Percentiles rank a stretch among this genome's conserved stretches.
Evolutionary conservation across 2,329 filamentous ascomycete genomes (phyloP).

Genomic region (Cytospora piceicola): DNA sequence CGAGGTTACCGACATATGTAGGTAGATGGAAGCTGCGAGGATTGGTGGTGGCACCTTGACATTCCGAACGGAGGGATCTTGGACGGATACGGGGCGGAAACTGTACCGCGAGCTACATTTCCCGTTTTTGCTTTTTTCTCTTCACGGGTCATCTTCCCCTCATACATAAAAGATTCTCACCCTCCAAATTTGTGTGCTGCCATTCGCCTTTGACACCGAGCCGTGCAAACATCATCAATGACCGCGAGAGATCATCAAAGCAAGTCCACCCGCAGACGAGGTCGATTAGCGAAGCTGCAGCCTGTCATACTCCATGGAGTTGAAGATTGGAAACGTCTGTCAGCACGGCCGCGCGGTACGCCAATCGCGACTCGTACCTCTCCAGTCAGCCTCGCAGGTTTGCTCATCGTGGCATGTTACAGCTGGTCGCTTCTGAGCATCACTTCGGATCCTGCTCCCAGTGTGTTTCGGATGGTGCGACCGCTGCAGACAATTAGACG

Average conservation of each 20-base stretch:
- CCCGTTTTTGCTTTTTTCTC: background rate
- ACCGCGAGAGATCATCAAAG: background rate
- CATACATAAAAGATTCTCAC: background rate
- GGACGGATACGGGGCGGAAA: background rate
- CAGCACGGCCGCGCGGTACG: background rate
- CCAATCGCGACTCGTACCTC: background rate
- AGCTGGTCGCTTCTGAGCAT: background rate
- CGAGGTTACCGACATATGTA: background rate
- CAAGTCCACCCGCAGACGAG: background rate
- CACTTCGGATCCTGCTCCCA: background rate
- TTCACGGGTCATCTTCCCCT: background rate
- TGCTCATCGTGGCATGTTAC: background rate
- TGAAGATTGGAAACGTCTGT: background rate
- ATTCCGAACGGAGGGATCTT: background rate
- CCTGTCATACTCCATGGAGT: background rate
- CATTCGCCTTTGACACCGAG: background rate
- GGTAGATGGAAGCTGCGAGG: background rate
- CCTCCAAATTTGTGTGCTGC: background rate
- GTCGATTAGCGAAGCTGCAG: background rate
- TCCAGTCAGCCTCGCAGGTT: background rate
- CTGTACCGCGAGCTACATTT: background rate
- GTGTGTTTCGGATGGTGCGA: background rate
- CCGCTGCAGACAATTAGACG: background rate
- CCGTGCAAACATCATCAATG: background rate
- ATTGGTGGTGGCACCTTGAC: background rate